Percentiles rank a stretch among this genome's conserved stretches.
Evolutionary conservation across 352 stramenopile species (phyloP).

Genomic region (Phytophthora sp.): DNA sequence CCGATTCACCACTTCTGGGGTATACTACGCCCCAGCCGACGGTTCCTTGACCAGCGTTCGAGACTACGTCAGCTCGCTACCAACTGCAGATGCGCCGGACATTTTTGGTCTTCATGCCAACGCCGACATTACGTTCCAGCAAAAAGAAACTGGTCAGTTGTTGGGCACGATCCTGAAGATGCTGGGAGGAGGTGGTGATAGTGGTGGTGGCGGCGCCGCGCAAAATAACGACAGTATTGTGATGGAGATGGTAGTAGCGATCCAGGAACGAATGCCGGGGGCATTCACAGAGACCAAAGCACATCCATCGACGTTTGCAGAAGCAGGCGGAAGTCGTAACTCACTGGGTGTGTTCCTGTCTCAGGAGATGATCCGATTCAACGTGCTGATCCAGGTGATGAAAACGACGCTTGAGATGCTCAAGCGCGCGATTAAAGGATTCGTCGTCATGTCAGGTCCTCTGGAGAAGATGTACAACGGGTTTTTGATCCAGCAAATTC

Average conservation of each 20-base stretch:
- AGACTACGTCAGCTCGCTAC: slow-evolving; percentile 86
- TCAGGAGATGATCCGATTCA: slow-evolving; percentile 93
- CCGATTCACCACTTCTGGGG: slow-evolving; percentile 71
- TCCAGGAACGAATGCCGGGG: slow-evolving; percentile 80
- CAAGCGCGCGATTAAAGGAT: slow-evolving; percentile 89
- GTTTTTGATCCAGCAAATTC: slow-evolving; percentile 91
- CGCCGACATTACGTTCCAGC: slow-evolving; percentile 94
- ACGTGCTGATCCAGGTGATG: slow-evolving; percentile 89
- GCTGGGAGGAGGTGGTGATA: slow-evolving; percentile 63
- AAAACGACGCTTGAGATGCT: slow-evolving; percentile 85
- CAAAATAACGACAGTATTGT: slow-evolving; percentile 81
- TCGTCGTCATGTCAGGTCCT: slow-evolving; percentile 91
- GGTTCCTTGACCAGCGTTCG: slow-evolving; percentile 63
- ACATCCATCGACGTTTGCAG: slow-evolving; percentile 84
- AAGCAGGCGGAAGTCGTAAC: slow-evolving; percentile 89
- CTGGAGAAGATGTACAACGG: slow-evolving; percentile 94
- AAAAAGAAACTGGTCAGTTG: slow-evolving; percentile 90
- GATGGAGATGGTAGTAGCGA: slow-evolving; percentile 84
- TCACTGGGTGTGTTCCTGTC: slow-evolving; percentile 92
- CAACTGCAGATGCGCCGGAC: slow-evolving; percentile 86
- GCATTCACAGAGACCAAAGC: slow-evolving; percentile 70
- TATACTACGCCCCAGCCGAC: slow-evolving; percentile 84
- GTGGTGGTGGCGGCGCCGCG: slow-evolving; percentile 44
- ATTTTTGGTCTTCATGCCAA: slow-evolving; percentile 95
- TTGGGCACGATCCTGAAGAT: slow-evolving; percentile 78